Base-by-base conservation (phyloP, 176 grass and related monocot genomes). In the Areca catechu region DNA sequence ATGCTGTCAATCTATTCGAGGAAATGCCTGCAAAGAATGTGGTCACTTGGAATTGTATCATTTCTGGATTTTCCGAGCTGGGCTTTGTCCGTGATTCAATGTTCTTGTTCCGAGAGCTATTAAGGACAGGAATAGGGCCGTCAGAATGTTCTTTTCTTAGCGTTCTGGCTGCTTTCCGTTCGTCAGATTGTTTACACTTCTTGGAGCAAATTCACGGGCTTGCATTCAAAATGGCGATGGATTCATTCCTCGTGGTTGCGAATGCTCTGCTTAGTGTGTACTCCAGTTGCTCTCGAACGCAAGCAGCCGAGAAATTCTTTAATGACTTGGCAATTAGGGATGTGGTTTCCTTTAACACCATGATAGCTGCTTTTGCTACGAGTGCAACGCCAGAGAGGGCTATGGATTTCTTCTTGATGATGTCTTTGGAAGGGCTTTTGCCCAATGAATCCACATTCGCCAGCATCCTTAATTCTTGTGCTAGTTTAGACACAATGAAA, bases 1-100 rank as follows among this genome's bases (percentile, higher is more conserved):
- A 76, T 24, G 76, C 90, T 16, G 49, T 83, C 65, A 54, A 43
- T 37, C 6, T 89, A 79, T 81, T 89, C 30, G 79, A 17, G 17
- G 82, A 90, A 90, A 95, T 89, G 82, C 64, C 77, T 0, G 47
- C 56, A 0, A 71, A 69, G 72, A 95, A 62, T 22, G 72, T 85
- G 27, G 67, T 84, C 67, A 86, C 82, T 57, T 89, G 90, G 86
- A 89, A 86, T 58, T 85, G 68, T 3, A 72, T 89, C 24, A 69
- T 83, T 58, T 68, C 73, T 4, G 79, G 61, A 10, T 86, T 86
- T 37, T 56, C 50, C 15, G 85, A 55, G 28, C 7, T 68, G 53
- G 79, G 76, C 20, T 71, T 37, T 34, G 23, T 53, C 5, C 15
- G 54, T 5, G 73, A 78, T 19, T 83, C 82, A 4, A 1, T 76